These are phyloP conservation scores for Fusarium pseudoanthophilum DNA, from an alignment of 2,329 filamentous ascomycete genomes.

Conservation along the genomic window DNA sequence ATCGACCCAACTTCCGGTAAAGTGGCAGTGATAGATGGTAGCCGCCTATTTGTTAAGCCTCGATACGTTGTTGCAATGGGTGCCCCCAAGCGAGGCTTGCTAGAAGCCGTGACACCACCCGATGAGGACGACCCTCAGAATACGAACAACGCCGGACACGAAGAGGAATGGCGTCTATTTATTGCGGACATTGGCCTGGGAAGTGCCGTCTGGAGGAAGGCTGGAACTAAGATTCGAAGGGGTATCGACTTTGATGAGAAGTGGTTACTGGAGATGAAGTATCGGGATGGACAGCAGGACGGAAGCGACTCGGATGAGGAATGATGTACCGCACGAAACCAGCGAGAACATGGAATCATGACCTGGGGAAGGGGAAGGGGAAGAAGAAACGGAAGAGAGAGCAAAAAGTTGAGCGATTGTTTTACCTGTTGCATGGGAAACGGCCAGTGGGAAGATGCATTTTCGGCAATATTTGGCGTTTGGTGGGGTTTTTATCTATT, in stretches of 20 bases:
- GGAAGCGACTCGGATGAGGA: constrained; percentile 43
- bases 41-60: constrained; percentile 81
- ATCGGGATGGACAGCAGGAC: constrained; percentile 52
- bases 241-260: constrained; percentile 89
- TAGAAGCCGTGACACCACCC: constrained; percentile 75
- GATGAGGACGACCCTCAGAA: constrained; percentile 52
- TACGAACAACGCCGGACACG: constrained; percentile 50
- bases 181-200: constrained; percentile 89
- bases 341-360: neutral
- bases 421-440: constrained; percentile 29
- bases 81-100: constrained; percentile 84
- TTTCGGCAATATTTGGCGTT: constrained; percentile 28
- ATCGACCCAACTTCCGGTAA: constrained; percentile 82
- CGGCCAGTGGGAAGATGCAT: constrained; percentile 21
- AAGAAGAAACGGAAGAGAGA: neutral
- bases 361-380: neutral
- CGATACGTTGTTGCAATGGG: constrained; percentile 87
- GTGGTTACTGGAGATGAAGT: constrained; percentile 82
- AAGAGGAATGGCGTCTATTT: constrained; percentile 79
- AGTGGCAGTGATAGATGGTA: constrained; percentile 75
- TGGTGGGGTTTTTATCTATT: constrained; percentile 22
- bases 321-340: neutral
- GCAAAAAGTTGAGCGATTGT: constrained; percentile 35
- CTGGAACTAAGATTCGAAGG: constrained; percentile 81
- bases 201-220: constrained; percentile 85